phyloP scores from a whole-genome alignment of 345 rosid genomes.

The Gossypium anomalum region DNA sequence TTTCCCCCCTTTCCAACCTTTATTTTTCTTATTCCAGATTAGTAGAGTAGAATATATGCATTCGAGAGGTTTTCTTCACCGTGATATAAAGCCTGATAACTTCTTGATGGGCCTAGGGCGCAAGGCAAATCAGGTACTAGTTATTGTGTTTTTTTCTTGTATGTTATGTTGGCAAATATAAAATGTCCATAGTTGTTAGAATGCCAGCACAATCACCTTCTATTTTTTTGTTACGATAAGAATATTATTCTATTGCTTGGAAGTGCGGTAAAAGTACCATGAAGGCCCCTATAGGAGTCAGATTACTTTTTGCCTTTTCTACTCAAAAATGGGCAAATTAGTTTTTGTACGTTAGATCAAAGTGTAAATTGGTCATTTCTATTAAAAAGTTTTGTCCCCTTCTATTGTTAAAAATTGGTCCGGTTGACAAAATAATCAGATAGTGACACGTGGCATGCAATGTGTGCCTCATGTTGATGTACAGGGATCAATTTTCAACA shows the following conservation, averaged over 20 bases:
- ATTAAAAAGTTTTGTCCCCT: no score
- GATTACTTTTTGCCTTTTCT: no score
- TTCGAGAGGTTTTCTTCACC: constrained; percentile 73
- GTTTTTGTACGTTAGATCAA: no score
- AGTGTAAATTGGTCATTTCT: no score
- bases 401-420: no score
- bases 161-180: not conserved
- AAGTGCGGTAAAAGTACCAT: not conserved
- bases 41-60: constrained; percentile 80
- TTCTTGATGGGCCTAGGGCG: constrained; percentile 86
- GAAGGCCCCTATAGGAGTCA: no score
- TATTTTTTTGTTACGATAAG: not conserved
- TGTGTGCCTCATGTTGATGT: no score
- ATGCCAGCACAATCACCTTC: not conserved
- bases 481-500: no score
- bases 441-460: no score
- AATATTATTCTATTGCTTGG: not conserved
- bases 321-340: no score
- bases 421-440: no score
- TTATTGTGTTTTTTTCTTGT: not conserved
- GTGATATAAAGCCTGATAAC: constrained; percentile 89
- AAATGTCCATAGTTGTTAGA: constrained; percentile 1
- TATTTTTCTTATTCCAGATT: constrained; percentile 40
- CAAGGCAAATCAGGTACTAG: constrained; percentile 69
- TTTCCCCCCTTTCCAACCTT: not conserved